Percentiles rank a stretch among this genome's conserved stretches.
These are phyloP conservation scores for Aspergillus sp. DNA, from an alignment of 2,329 filamentous ascomycete genomes.

Conservation along the genomic window DNA sequence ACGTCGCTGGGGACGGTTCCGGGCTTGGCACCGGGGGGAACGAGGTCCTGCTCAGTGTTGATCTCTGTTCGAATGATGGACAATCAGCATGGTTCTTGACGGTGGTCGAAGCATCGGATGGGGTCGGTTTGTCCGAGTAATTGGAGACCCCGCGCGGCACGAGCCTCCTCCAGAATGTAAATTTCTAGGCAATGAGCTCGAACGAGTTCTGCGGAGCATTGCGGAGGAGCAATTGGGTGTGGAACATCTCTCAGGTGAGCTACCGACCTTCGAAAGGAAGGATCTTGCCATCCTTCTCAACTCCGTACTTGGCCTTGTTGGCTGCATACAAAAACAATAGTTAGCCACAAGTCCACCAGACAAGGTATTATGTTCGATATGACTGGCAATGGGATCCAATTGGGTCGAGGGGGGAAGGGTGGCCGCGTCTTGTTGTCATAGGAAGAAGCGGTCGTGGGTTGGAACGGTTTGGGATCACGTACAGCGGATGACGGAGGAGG, in stretches of 20 bases:
- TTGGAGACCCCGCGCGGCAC: background rate
- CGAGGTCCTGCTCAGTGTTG: constrained; percentile 75
- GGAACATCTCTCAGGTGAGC: constrained; percentile 2
- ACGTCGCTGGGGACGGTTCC: constrained; percentile 90
- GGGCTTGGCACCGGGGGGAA: constrained; percentile 75
- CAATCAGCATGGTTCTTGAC: constrained; percentile 13
- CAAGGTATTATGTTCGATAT: background rate
- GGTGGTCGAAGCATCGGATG: background rate
- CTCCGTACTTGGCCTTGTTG: constrained; percentile 40
- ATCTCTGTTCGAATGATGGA: constrained; percentile 64
- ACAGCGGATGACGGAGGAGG: constrained; percentile 47
- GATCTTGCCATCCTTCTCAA: constrained; percentile 44
- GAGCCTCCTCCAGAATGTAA: background rate
- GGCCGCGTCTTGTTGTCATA: background rate
- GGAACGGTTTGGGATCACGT: constrained; percentile 36
- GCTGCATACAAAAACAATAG: constrained; percentile 23
- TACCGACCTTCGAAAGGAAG: constrained; percentile 46
- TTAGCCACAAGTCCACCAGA: constrained; percentile 22
- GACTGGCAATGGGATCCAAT: constrained; percentile 15
- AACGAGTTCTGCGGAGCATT: background rate
- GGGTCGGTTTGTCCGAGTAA: background rate
- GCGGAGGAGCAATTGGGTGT: constrained; percentile 14
- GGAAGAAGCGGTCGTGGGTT: constrained; percentile 21
- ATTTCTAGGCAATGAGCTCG: background rate
- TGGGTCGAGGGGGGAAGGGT: constrained; percentile 15